These are phyloP conservation scores for Daldinia concentrica DNA, from an alignment of 495 filamentous ascomycete species.

Conservation along the genomic window DNA sequence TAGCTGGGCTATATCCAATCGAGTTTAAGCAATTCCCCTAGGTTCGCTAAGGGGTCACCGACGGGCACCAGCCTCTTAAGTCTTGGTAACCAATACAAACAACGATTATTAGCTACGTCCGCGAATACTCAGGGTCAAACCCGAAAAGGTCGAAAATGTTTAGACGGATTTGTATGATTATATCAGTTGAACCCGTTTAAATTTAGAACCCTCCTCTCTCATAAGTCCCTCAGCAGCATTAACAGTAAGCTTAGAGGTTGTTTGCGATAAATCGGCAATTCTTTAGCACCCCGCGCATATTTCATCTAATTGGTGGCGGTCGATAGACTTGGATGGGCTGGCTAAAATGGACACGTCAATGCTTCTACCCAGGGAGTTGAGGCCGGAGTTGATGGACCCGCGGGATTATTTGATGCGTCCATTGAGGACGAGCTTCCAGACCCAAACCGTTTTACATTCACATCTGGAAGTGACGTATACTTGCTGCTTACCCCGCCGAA, in stretches of 20 bases:
- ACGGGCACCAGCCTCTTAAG: not conserved
- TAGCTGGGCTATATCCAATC: constrained; percentile 25
- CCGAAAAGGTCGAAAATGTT: not conserved
- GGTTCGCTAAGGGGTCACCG: not conserved
- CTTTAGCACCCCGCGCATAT: constrained; percentile 22
- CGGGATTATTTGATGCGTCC: constrained; percentile 35
- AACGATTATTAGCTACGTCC: not conserved
- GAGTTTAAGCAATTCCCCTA: constrained; percentile 23
- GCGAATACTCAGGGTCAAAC: not conserved
- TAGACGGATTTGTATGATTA: not conserved
- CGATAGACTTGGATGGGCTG: constrained; percentile 24
- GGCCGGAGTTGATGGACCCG: constrained; percentile 33
- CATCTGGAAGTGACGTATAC: constrained; percentile 30
- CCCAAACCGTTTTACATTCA: constrained; percentile 8
- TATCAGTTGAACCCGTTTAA: not conserved
- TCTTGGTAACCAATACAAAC: not conserved
- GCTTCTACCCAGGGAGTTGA: constrained; percentile 6
- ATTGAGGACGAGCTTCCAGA: constrained; percentile 22
- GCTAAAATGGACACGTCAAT: constrained; percentile 45
- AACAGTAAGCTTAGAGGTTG: not conserved
- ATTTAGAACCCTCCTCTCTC: not conserved
- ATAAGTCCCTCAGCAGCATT: not conserved
- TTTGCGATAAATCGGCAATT: not conserved
- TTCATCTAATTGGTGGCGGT: constrained; percentile 27
- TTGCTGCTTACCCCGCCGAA: constrained; percentile 29